These are phyloP conservation scores for Myxozyma nipponensis DNA, from an alignment of 805 yeast genomes.

Conservation along the genomic window DNA sequence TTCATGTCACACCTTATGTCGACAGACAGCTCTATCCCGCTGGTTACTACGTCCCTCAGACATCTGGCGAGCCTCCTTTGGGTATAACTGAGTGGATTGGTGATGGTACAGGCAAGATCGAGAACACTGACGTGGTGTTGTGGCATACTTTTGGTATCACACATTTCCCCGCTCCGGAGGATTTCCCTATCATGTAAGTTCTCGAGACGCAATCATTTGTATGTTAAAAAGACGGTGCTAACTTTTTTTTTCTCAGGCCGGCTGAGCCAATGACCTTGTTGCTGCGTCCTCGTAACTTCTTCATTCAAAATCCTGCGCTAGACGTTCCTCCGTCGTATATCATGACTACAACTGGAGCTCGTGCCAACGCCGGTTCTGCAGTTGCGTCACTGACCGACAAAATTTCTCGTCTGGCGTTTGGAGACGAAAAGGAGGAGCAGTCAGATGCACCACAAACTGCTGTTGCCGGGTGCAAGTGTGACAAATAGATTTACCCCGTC, in stretches of 20 bases:
- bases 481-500: background rate
- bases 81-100: conserved; percentile 38
- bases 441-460: background rate
- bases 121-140: conserved; percentile 64
- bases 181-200: conserved; percentile 74
- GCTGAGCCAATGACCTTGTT: conserved; percentile 73
- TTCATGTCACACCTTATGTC: conserved; percentile 66
- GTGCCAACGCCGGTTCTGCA: conserved; percentile 2
- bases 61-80: conserved; percentile 34
- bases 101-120: conserved; percentile 34
- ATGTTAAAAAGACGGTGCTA: background rate
- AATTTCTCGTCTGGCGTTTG: conserved; percentile 20
- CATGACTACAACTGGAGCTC: conserved; percentile 21
- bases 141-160: conserved; percentile 84
- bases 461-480: background rate
- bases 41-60: conserved; percentile 46
- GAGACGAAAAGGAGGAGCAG: conserved; percentile 9
- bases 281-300: conserved; percentile 76
- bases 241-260: conserved; percentile 40
- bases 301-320: conserved; percentile 70
- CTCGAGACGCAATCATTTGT: background rate
- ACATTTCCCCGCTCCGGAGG: conserved; percentile 86
- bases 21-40: conserved; percentile 77
- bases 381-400: conserved; percentile 23
- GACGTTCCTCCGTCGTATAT: conserved; percentile 57